Evolutionary conservation across 2,329 filamentous ascomycete genomes (phyloP), one percentile per base, ranked within the genome.

Genomic region (Ceratocystis destructans): DNA sequence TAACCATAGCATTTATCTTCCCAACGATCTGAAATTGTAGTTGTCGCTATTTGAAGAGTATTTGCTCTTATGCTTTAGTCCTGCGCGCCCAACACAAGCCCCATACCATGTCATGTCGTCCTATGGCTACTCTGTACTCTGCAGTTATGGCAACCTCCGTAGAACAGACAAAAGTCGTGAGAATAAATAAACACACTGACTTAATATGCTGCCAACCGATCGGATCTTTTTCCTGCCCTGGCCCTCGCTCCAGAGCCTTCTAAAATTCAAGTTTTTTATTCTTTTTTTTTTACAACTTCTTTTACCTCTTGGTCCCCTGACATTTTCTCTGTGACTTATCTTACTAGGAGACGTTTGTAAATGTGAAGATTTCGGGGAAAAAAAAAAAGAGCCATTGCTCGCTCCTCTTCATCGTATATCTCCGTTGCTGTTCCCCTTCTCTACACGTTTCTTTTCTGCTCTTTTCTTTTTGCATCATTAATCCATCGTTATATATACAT

Each of bases 211-310:
- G 55, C 31, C 22, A 41, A 20, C 31, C 50, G 33, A 61, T 44
- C 64, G 53, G 64, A 65, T 57, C 64, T 59, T 59, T 65, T 65
- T 59, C 17, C 22, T 65, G 22, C 64, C 53, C 64, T 46, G 64
- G 50, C 31, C 15, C 46, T 64, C 50, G 37, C 53, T 45, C 31
- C 31, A 46, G 15, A 31, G 28, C 15, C 64, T 31, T 61, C 8
- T 37, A 65, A 59, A 61, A 48, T 37, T 17, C 7, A 55, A 12
- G 48, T 61, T 57, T 55, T 22, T 48, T 12, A 46, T 55, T 44
- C 41, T 22, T 12, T 22, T 61, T 17, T 53, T 57, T 12, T 41
- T 15, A 33, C 37, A n/a, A 37, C 33, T 64, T 57, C 31, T 44
- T 50, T 17, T 64, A 57, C 55, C 48, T 61, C 33, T 57, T 45